Evolutionary conservation across 2,329 filamentous ascomycete genomes (phyloP).

Genomic region (Cordyceps cateniannulata): DNA sequence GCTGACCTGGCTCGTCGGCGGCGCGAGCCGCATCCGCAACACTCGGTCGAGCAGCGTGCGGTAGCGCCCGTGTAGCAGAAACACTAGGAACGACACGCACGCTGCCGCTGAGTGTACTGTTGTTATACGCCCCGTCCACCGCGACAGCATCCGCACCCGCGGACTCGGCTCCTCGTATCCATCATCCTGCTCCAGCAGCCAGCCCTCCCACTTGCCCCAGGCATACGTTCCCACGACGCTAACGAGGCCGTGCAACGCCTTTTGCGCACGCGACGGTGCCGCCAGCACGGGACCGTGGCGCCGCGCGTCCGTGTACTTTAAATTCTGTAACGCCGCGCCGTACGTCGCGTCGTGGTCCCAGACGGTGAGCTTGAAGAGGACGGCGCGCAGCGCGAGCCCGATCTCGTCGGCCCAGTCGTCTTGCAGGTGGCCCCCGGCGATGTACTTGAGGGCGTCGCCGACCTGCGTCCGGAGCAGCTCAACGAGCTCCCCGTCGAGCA

Average conservation of each 20-base stretch:
- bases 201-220: constrained; percentile 89
- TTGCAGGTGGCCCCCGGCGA: constrained; percentile 64
- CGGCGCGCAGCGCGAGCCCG: constrained; percentile 63
- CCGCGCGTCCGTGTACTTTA: constrained; percentile 83
- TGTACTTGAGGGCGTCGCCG: constrained; percentile 80
- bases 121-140: constrained; percentile 61
- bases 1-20: constrained; percentile 77
- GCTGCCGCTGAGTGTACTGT: constrained; percentile 76
- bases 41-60: constrained; percentile 83
- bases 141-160: constrained; percentile 51
- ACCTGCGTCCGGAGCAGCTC: constrained; percentile 81
- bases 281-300: constrained; percentile 54
- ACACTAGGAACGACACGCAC: constrained; percentile 80
- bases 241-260: constrained; percentile 73
- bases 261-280: constrained; percentile 75
- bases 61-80: constrained; percentile 85
- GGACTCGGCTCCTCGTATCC: constrained; percentile 59
- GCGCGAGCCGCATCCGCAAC: constrained; percentile 75
- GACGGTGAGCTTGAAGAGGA: constrained; percentile 89
- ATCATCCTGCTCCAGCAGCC: constrained; percentile 70
- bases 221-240: constrained; percentile 84
- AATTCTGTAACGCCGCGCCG: constrained; percentile 84
- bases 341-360: constrained; percentile 98
- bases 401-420: constrained; percentile 90
- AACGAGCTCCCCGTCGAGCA: constrained; percentile 88